Base-by-base conservation (phyloP, 2,329 filamentous ascomycete species). In the Leptographium flavum region DNA sequence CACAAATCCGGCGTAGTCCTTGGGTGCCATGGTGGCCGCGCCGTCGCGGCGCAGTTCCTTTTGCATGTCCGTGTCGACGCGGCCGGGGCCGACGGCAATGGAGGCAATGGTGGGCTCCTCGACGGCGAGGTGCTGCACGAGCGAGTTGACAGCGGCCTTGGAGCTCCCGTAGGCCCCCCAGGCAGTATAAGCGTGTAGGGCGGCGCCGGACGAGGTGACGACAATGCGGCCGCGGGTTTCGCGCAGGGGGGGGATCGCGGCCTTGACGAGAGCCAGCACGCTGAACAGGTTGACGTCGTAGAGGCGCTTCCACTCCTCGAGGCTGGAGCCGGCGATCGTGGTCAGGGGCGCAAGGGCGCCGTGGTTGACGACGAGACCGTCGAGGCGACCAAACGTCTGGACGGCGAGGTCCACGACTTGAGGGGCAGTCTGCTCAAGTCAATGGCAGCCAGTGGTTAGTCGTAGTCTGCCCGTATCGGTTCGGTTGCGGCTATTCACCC, bases 251-350 rank as follows among this genome's bases (percentile, higher is more conserved):
- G 77, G 74, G 15, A 94, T 69, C 2, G 78, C 75, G 17, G 81
- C 77, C 64, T 85, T 77, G 47, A 81, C 85, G 61, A 95, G 68
- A 30, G 78, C 79, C 38, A 95, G 67, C 25, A 78, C 78, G 53
- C 86, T 90, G 59, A 95, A 87, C 54, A 96, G 78, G 59, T 96
- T 96, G 50, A 87, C 69, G 54, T 94, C 81, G 61, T 87, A 95
- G 9, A 74, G 68, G 2, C 66, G 63, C 56, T 78, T 81, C 85
- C 88, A 95, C 49, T 83, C 80, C 32, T 83, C 77, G 0, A 78
- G 57, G n/a, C 75, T 73, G 15, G 73, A 70, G 45, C 90, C 74
- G 4, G 66, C 76, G 38, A 96, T 66, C 47, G 74, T 76, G 42
- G 75, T 76, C 36, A 93, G 79, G 1, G 87, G 83, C n/a, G 78